A percentile compares a stretch with the other conserved stretches of the same genome.
Evolutionary conservation across 306 rosid genomes (phyloP).

Genomic region (Astragalus glycyphyllos): DNA sequence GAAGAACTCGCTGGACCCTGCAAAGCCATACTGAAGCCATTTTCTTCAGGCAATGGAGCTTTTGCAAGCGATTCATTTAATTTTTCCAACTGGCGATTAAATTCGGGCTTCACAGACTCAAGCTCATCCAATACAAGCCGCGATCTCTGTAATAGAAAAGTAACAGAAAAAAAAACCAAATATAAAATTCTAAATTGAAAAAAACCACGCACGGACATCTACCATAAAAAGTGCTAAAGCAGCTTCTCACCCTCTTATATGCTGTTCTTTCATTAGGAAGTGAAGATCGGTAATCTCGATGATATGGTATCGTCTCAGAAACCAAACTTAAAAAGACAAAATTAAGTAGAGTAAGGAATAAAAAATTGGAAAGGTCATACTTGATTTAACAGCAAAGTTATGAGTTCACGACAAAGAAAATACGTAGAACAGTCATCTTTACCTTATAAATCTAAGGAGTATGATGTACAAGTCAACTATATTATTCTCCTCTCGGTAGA

Average conservation of each 20-base stretch:
- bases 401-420: conserved; percentile 30
- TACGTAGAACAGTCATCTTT: conserved; percentile 10
- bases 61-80: conserved; percentile 55
- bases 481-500: conserved; percentile 86
- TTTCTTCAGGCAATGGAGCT: conserved; percentile 52
- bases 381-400: conserved; percentile 16
- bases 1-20: conserved; percentile 49
- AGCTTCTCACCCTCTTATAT: conserved; percentile 65
- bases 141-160: conserved; percentile 58
- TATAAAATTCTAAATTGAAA: conserved; percentile 4
- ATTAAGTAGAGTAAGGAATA: not conserved
- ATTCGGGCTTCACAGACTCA: conserved; percentile 80
- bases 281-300: conserved; percentile 73
- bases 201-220: not conserved
- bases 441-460: conserved; percentile 95
- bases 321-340: conserved; percentile 67
- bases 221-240: conserved; percentile 26
- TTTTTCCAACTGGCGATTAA: conserved; percentile 52
- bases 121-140: conserved; percentile 71
- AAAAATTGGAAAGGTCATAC: conserved; percentile 5
- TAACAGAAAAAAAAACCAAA: conserved; percentile 29
- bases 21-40: conserved; percentile 47
- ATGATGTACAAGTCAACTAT: conserved; percentile 85
- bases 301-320: conserved; percentile 91
- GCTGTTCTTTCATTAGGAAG: conserved; percentile 61